Conservation (phyloP, 2,329 filamentous ascomycete genomes). For the Rhynchosporium agropyri region DNA sequence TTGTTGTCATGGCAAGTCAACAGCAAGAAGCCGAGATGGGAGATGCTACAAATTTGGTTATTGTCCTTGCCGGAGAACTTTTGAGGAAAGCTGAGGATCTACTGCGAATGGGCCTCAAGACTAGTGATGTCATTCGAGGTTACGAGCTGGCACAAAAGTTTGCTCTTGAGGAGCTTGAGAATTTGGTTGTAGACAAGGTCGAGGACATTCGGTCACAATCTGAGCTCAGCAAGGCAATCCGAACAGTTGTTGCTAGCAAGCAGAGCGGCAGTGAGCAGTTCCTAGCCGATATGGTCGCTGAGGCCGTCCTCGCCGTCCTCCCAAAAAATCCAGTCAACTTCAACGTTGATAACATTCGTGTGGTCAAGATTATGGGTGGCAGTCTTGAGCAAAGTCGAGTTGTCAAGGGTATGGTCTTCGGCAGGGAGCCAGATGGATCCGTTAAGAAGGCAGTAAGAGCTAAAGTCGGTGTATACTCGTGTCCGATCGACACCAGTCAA, state of each 20-base stretch:
- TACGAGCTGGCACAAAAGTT: constrained; percentile 94
- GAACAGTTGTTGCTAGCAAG: constrained; percentile 95
- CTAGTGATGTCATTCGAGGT: constrained; percentile 93
- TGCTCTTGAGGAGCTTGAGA: constrained; percentile 82
- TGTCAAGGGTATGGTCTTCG: constrained; percentile 98
- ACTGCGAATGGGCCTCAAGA: constrained; percentile 94
- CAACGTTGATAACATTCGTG: constrained; percentile 98
- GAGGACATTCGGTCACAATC: constrained; percentile 77
- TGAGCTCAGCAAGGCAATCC: constrained; percentile 92
- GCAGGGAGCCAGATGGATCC: constrained; percentile 87
- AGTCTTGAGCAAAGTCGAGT: constrained; percentile 92
- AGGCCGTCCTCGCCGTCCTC: constrained; percentile 81
- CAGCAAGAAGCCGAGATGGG: constrained; percentile 99
- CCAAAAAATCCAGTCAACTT: constrained; percentile 96
- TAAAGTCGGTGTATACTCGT: constrained; percentile 96
- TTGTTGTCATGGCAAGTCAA: constrained; percentile 97
- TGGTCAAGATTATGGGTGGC: constrained; percentile 99
- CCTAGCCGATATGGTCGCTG: constrained; percentile 83
- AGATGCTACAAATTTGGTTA: constrained; percentile 96
- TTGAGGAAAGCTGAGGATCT: constrained; percentile 97
- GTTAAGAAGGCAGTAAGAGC: constrained; percentile 91
- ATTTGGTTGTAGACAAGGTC: constrained; percentile 88
- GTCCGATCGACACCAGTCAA: constrained; percentile 91
- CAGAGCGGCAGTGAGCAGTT: constrained; percentile 92
- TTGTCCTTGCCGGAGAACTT: constrained; percentile 91